Percentiles rank a stretch among this genome's conserved stretches.
These are phyloP conservation scores for Nephromyces sp. DNA, from an alignment of 169 alveolate genomes.

Conservation along the genomic window DNA sequence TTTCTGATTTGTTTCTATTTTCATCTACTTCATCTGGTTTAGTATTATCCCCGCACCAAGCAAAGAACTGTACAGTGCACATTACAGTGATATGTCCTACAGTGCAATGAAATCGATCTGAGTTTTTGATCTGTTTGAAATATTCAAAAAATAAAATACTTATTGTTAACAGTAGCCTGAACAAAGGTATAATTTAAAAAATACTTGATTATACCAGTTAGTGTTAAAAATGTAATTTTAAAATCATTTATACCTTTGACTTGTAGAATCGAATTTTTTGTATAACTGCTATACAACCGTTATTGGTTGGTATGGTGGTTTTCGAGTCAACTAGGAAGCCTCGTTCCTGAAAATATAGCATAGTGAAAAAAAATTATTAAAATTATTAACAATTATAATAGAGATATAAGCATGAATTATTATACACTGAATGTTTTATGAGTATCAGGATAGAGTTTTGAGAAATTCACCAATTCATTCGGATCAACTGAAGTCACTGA, in stretches of 20 bases:
- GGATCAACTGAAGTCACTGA: constrained; percentile 10
- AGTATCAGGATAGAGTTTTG: neutral
- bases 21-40: too few species aligned
- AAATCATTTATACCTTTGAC: neutral
- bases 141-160: too few species aligned
- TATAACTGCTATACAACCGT: constrained; percentile 7
- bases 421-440: too few species aligned
- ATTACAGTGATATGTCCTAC: constrained; percentile 19
- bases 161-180: too few species aligned
- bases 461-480: constrained; percentile 1
- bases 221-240: too few species aligned
- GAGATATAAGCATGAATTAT: too few species aligned
- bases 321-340: constrained; percentile 2
- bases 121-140: constrained; percentile 7
- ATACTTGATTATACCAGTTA: too few species aligned
- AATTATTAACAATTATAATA: too few species aligned
- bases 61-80: constrained; percentile 11
- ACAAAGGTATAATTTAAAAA: too few species aligned
- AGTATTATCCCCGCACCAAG: neutral
- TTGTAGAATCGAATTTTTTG: neutral
- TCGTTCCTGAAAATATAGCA: too few species aligned
- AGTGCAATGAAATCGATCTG: constrained; percentile 14
- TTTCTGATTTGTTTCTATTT: too few species aligned
- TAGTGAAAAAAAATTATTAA: too few species aligned
- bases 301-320: neutral